These are phyloP conservation scores for Lentinus tigrinus DNA, from an alignment of 768 basidiomycete species.

Conservation along the genomic window DNA sequence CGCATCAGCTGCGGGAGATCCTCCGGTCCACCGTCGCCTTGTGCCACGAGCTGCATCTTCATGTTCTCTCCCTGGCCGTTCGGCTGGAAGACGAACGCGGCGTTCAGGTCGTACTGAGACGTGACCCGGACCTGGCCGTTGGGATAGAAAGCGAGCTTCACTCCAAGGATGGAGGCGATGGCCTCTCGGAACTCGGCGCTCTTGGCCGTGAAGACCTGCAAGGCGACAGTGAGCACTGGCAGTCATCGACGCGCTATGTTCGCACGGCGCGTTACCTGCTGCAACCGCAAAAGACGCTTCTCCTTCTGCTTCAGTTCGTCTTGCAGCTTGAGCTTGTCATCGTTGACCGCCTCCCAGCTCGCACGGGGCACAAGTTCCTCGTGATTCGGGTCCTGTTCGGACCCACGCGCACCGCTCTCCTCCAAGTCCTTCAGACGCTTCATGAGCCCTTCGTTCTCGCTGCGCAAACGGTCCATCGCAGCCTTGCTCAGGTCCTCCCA, in stretches of 20 bases:
- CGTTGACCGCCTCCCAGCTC: slow-evolving; percentile 71
- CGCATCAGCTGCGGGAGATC: slow-evolving; percentile 73
- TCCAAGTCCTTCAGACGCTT: slow-evolving; percentile 64
- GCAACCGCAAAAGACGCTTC: slow-evolving; percentile 73
- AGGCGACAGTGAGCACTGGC: not conserved
- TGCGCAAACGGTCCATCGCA: slow-evolving; percentile 70
- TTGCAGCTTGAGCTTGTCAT: slow-evolving; percentile 69
- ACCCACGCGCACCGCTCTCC: slow-evolving; percentile 31
- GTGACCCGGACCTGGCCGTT: slow-evolving; percentile 90
- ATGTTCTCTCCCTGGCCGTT: slow-evolving; percentile 33
- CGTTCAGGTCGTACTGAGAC: slow-evolving; percentile 83
- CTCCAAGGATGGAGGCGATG: slow-evolving; percentile 84
- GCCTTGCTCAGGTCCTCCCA: slow-evolving; percentile 77
- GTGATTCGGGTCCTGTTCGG: slow-evolving; percentile 17
- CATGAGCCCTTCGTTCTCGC: slow-evolving; percentile 83
- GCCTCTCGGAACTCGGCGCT: slow-evolving; percentile 90
- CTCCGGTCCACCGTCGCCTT: slow-evolving; percentile 72
- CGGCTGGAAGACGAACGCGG: slow-evolving; percentile 86
- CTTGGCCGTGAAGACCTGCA: slow-evolving; percentile 79
- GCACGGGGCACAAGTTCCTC: slow-evolving; percentile 68
- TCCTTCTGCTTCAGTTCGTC: slow-evolving; percentile 72
- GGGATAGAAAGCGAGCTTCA: slow-evolving; percentile 88
- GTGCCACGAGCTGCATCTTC: slow-evolving; percentile 71
- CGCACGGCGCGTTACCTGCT: slow-evolving; percentile 50
- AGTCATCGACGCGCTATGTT: not conserved